Base-by-base conservation (phyloP, 2,329 filamentous ascomycete genomes). In the Lecanosticta acicola region DNA sequence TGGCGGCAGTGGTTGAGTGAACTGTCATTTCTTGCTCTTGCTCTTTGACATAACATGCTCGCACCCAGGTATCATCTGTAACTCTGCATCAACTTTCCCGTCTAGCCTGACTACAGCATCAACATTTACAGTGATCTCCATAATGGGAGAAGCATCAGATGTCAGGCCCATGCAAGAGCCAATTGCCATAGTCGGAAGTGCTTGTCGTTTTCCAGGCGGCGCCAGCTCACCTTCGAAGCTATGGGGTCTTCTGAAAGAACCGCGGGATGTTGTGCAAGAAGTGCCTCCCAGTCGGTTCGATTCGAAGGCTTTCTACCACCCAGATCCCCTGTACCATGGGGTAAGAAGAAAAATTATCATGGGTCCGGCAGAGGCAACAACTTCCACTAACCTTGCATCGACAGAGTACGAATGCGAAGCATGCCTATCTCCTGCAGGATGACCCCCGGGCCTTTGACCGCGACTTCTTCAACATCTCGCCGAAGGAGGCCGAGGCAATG, bases 151-250 rank as follows among this genome's bases (percentile, higher is more conserved):
- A 14, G 35, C 35, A 14, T 16, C 35, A 19, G n/a, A 17, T 13
- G n/a, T 19, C 35, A 38, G 17, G 18, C 16, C 8, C 7, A 16
- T 13, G 20, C 39, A 7, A 10, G 42, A 44, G 26, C 42, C 42
- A 4, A 44, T 44, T 20, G 72, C 71, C 21, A 61, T 74, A 10
- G 59, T 74, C 4, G 70, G 71, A n/a, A 70, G 45, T 37, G 68
- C 63, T 1, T 72, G 72, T 21, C 62, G 72, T 0, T 50, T 52
- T 24, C 39, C 49, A 9, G 52, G 49, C n/a, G 44, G 35, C 11
- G 44, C 49, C 3, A 45, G 8, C 11, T 41, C 35, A n/a, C 43
- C 43, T 5, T 40, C 41, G 5, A 35, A 39, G 21, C 40, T 55
- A 7, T 50, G 46, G 46, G 24, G 50, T 13, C 20, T 48, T n/a